These are phyloP conservation scores for Xylaria longipes DNA, from an alignment of 495 filamentous ascomycete genomes.

Conservation along the genomic window DNA sequence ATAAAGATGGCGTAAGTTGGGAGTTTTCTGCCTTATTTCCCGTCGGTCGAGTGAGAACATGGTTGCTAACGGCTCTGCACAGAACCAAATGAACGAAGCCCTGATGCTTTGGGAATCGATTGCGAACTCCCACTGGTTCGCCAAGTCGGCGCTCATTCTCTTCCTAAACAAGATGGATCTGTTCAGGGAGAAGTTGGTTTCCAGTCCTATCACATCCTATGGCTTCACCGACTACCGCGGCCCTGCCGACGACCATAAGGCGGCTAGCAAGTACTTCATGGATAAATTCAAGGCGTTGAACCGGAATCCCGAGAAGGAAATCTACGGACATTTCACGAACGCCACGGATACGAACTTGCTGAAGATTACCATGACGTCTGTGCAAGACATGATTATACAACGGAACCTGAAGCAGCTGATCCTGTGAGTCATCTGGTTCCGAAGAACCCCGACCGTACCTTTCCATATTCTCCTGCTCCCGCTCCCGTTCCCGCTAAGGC, in stretches of 20 bases:
- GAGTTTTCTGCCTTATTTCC: not conserved
- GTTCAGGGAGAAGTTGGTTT: constrained; percentile 85
- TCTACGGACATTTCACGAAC: constrained; percentile 93
- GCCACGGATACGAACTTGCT: constrained; percentile 94
- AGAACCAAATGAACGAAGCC: constrained; percentile 99
- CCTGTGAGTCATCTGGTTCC: constrained; percentile 66
- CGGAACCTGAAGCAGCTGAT: constrained; percentile 94
- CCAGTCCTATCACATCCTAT: constrained; percentile 83
- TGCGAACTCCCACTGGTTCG: constrained; percentile 97
- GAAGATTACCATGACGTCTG: constrained; percentile 96
- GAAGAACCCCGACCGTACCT: constrained; percentile 26
- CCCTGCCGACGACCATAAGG: constrained; percentile 52
- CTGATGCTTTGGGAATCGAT: constrained; percentile 98
- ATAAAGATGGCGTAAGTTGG: constrained; percentile 88
- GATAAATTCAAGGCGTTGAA: constrained; percentile 89
- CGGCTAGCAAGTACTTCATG: constrained; percentile 66
- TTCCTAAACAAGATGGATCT: constrained; percentile 99
- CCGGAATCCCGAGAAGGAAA: constrained; percentile 82
- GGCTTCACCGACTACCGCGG: constrained; percentile 86
- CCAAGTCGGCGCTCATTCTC: constrained; percentile 92
- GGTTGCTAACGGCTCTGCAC: constrained; percentile 34
- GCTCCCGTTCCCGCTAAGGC: constrained; percentile 15
- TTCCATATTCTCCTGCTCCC: constrained; percentile 15
- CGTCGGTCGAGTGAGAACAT: not conserved
- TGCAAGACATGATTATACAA: constrained; percentile 99